Base-by-base conservation (phyloP, 768 basidiomycete genomes). In the Hysterangium stoloniferum region DNA sequence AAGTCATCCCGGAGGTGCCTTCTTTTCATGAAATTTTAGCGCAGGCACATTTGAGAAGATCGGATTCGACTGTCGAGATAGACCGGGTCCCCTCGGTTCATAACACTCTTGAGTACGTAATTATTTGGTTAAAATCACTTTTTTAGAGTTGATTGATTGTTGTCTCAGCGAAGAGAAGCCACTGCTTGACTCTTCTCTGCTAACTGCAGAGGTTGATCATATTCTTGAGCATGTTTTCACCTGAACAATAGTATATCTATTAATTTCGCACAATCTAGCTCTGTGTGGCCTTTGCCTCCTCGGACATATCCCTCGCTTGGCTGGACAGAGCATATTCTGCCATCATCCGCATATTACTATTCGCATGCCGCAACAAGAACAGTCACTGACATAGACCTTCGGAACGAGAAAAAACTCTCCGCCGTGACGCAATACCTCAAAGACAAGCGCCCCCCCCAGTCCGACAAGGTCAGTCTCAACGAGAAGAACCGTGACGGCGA, bases 261-360 rank as follows among this genome's bases (percentile, higher is more conserved):
- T 41, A 34, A 35, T 19, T 40, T 40, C 25, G 52, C 55, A 19
- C 52, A 53, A 34, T 50, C 52, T 28, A 59, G 56, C 52, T 45
- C 28, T 58, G 52, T 60, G 56, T 61, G 45, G 55, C 60, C 43
- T 63, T 60, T 38, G 42, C 59, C 52, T 52, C 65, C 20, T 12
- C 69, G 66, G 15, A 64, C 67, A 3, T 67, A 77, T 4, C 72
- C 72, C 56, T 70, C 75, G 11, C 74, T 81, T 17, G 88, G 88
- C 3, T 90, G 87, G 87, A 70, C 77, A 42, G 84, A 83, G 59
- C 79, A 85, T 60, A 70, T 75, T 19, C 76, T 91, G n/a, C 87
- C 88, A 1, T 84, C 88, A 57, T 78, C 77, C 8, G 66, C 75
- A 4, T 68, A 76, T 31, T 91, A 91, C 65, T 91, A 80, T 58